Evolutionary conservation across 768 basidiomycete genomes (phyloP), one percentile per base, ranked within the genome.

Genomic region (Tephrocybe sp.): DNA sequence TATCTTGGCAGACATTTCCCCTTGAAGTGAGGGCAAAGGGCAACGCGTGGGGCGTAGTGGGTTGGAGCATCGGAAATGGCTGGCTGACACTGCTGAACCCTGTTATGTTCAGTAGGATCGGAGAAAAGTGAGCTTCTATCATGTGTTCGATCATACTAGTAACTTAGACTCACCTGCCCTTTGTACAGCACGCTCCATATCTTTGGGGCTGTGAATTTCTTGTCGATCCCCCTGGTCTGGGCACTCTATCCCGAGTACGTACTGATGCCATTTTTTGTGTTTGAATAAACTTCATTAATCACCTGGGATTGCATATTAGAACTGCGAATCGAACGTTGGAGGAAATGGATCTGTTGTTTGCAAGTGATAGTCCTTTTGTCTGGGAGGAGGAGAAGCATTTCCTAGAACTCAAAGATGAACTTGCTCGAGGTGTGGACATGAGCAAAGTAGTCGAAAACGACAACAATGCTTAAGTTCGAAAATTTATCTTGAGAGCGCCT

Each of bases 51-150:
- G 74, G 74, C 9, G 72, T 75, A 12, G 64, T 74, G 27, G 74
- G 74, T 16, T 75, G 74, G 74, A 70, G 68, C 47, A 62, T 69
- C 57, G 73, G 67, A 18, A 71, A 71, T 48, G 71, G 71, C 9
- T 75, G 74, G 74, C 56, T 73, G 22, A 74, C 69, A 25, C 63
- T 75, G 35, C 55, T 75, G 36, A 75, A 73, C 56, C 74, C 74
- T 22, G 69, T 75, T 28, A 73, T 75, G 72, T 73, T 75, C 60
- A 63, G 59, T 50, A 58, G 50, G 15, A 74, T 75, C 49, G 65
- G 65, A 4, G 73, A 74, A 43, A 66, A 67, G 65, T 66, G 44
- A 22, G 60, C n/a, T 52, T 11, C 9, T 22, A 21, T 16, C 19
- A 24, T 19, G 19, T 19, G 9, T 44, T 13, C 13, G 4, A 18